phyloP scores from a whole-genome alignment of 345 rosid species.

The Pistacia atlantica region DNA sequence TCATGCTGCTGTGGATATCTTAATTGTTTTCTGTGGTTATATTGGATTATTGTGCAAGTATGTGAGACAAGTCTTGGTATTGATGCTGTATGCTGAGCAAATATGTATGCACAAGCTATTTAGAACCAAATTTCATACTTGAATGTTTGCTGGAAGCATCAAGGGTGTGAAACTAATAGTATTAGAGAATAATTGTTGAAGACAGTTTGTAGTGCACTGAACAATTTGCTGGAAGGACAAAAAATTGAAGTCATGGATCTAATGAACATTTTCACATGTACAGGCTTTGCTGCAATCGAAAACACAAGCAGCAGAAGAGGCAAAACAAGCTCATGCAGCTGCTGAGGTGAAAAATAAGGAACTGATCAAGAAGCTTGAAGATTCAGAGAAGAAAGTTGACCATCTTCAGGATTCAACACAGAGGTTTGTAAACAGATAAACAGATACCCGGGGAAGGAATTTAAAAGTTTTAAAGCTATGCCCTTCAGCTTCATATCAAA shows the following conservation, averaged over 20 bases:
- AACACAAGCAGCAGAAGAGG: slow-evolving; percentile 61
- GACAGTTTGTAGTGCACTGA: not conserved
- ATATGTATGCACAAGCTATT: not conserved
- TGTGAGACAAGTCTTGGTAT: not conserved
- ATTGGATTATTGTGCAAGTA: not conserved
- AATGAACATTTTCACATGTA: slow-evolving; percentile 21
- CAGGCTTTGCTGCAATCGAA: slow-evolving; percentile 66
- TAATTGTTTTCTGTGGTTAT: not conserved
- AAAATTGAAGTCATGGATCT: slow-evolving; percentile 5
- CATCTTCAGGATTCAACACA: slow-evolving; percentile 78
- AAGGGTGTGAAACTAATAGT: not conserved
- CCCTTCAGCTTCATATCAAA: not conserved
- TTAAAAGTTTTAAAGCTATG: slow-evolving; percentile 5
- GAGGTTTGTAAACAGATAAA: slow-evolving; percentile 58
- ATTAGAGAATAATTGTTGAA: not conserved
- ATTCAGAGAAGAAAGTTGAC: slow-evolving; percentile 65
- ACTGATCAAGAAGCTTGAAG: slow-evolving; percentile 67
- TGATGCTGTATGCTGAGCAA: not conserved
- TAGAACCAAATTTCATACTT: no score
- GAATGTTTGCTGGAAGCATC: not conserved
- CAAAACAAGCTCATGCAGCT: slow-evolving; percentile 48
- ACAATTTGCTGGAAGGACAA: not conserved
- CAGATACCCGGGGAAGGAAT: not conserved
- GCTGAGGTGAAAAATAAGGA: slow-evolving; percentile 61
- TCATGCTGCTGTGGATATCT: not conserved